phyloP scores from a whole-genome alignment of 1,284 basidiomycete genomes.

The Erythrobasidium hasegawianum region DNA sequence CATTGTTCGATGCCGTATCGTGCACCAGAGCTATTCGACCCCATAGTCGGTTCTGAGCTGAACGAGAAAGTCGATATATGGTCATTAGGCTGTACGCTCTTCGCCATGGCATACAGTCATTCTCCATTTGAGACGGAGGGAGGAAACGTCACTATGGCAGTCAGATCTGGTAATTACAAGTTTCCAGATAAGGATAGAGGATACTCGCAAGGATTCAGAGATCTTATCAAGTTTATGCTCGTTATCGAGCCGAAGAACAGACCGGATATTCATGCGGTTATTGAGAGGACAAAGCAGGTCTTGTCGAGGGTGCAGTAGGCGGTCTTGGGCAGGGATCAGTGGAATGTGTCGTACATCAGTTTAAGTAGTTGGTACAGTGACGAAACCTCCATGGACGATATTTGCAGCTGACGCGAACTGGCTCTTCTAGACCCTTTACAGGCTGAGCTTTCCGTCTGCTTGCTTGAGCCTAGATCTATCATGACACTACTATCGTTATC shows the following conservation, averaged over 20 bases:
- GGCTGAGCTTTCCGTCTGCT: background rate
- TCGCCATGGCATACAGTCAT: constrained; percentile 76
- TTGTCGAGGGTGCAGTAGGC: constrained; percentile 15
- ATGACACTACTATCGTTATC: too few relatives aligned
- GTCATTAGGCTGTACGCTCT: constrained; percentile 89
- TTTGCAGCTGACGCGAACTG: background rate
- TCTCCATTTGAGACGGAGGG: constrained; percentile 85
- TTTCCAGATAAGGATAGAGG: constrained; percentile 64
- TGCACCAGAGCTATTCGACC: constrained; percentile 87
- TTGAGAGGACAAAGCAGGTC: constrained; percentile 29
- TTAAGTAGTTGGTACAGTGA: too few relatives aligned
- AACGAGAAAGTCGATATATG: constrained; percentile 65
- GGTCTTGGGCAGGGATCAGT: background rate
- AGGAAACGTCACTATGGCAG: constrained; percentile 91
- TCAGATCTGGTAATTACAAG: constrained; percentile 76
- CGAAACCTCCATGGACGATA: too few relatives aligned
- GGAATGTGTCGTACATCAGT: background rate
- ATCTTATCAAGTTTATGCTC: constrained; percentile 77
- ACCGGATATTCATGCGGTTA: constrained; percentile 66
- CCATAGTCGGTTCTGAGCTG: constrained; percentile 20
- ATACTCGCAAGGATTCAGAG: constrained; percentile 74
- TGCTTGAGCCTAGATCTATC: too few relatives aligned
- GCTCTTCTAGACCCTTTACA: too few relatives aligned
- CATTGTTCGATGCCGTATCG: constrained; percentile 95
- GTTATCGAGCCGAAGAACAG: constrained; percentile 72